phyloP scores from a whole-genome alignment of 352 stramenopile species.

The Phytophthora palmivora region DNA sequence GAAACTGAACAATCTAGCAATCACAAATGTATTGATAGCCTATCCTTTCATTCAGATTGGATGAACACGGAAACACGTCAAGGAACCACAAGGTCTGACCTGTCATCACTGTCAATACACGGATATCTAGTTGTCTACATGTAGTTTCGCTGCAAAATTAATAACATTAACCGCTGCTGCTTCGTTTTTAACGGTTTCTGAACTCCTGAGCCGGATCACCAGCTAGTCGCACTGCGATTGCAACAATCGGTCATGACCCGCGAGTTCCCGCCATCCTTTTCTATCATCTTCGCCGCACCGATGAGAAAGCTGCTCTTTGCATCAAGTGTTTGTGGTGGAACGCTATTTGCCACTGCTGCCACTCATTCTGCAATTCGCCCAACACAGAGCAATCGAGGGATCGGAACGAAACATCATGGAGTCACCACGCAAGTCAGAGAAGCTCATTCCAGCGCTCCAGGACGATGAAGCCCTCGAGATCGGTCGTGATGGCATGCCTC shows the following conservation, averaged over 20 bases:
- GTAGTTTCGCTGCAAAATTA: too few relatives aligned
- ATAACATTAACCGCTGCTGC: too few relatives aligned
- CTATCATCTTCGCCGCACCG: constrained; percentile 8
- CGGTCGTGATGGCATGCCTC: constrained; percentile 50
- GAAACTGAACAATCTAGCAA: neutral
- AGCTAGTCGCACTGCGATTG: too few relatives aligned
- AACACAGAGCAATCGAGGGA: constrained; percentile 5
- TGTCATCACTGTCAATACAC: too few relatives aligned
- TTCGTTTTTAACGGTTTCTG: constrained; percentile 19
- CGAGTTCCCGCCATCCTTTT: constrained; percentile 13
- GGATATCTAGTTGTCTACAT: too few relatives aligned
- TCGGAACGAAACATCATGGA: constrained; percentile 19
- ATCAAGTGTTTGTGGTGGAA: neutral
- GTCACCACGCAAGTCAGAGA: constrained; percentile 45
- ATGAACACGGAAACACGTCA: constrained; percentile 28
- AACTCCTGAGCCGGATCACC: constrained; percentile 25
- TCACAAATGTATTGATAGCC: neutral
- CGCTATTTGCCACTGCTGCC: neutral
- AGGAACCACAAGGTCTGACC: constrained; percentile 9
- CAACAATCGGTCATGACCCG: too few relatives aligned
- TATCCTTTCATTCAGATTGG: constrained; percentile 9
- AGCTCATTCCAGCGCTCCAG: constrained; percentile 39
- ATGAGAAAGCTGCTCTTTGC: constrained; percentile 7
- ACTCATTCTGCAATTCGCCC: constrained; percentile 32
- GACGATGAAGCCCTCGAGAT: constrained; percentile 18